These are phyloP conservation scores for Nakataea oryzae DNA, from an alignment of 2,329 filamentous ascomycete genomes.

Conservation along the genomic window DNA sequence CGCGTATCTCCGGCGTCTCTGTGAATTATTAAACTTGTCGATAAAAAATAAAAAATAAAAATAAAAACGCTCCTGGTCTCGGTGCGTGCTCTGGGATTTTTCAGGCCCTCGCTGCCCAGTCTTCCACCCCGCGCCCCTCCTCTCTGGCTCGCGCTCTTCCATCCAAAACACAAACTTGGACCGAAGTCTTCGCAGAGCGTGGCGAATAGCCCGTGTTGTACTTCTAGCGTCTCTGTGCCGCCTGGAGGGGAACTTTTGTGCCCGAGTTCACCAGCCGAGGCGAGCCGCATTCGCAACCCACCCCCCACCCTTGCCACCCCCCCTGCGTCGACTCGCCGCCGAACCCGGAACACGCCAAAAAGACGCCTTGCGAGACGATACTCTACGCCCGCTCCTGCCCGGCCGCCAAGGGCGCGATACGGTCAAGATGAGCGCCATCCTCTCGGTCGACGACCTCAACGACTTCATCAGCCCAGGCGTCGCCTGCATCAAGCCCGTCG, in stretches of 20 bases:
- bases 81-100: not conserved
- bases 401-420: not conserved
- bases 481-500: constrained; percentile 95
- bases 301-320: not conserved
- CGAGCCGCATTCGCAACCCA: not conserved
- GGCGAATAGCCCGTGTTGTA: not conserved
- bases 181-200: no score
- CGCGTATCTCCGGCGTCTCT: not conserved
- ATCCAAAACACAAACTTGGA: not conserved
- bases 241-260: no score
- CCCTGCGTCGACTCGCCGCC: not conserved
- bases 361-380: not conserved
- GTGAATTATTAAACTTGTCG: not conserved
- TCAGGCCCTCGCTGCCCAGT: not conserved
- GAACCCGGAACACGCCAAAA: not conserved
- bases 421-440: constrained; percentile 80
- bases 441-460: constrained; percentile 93
- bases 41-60: no score
- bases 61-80: not conserved
- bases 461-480: constrained; percentile 98
- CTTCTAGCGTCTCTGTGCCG: not conserved
- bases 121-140: not conserved
- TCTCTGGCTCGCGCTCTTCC: not conserved
- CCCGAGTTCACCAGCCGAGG: not conserved
- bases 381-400: not conserved